Evolutionary conservation across 2,329 filamentous ascomycete genomes (phyloP), one percentile per base, ranked within the genome.

Genomic region (Ciborinia camelliae): DNA sequence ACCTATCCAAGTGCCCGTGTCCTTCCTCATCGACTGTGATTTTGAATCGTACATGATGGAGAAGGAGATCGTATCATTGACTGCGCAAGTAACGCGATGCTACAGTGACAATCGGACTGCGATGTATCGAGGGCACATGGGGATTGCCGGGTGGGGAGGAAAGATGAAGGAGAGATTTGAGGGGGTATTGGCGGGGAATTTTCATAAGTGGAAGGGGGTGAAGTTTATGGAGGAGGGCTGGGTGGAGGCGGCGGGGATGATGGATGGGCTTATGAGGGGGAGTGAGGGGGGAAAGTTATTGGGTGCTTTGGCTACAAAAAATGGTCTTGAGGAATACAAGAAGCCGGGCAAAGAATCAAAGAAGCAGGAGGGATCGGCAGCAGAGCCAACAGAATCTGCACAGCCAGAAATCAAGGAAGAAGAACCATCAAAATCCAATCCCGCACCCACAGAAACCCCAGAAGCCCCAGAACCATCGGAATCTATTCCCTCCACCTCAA

Each of bases 41-140:
- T 99, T 96, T 75, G 93, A 99, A 76, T 81, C 90, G 50, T 84
- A 93, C 73, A 99, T 99, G 95, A 83, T 82, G 59, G 90, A 94
- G 45, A 89, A 90, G 71, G 95, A 99, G 78, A 81, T 90, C 37
- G 87, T 93, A 63, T 97, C 92, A 5, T 82, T 99, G 15, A 86
- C 86, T 1, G 86, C 87, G 65, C 95, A 99, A 77, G 82, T 99
- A 67, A 96, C 92, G 10, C 82, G 95, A 64, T 90, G 85, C 65
- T 99, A 99, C 77, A 92, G 92, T 26, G 92, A 97, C 73, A 98
- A 97, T 77, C 85, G 84, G 66, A 86, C 84, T 64, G 82, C 89
- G 0, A 78, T 75, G 9, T 93, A 85, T 74, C 84, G 88, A 60
- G 81, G 87, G 9, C 89, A 96, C 76, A 75, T 98, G 53, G 87